Base-by-base conservation (phyloP, 805 yeast species). In the Kodamaea leandrae region DNA sequence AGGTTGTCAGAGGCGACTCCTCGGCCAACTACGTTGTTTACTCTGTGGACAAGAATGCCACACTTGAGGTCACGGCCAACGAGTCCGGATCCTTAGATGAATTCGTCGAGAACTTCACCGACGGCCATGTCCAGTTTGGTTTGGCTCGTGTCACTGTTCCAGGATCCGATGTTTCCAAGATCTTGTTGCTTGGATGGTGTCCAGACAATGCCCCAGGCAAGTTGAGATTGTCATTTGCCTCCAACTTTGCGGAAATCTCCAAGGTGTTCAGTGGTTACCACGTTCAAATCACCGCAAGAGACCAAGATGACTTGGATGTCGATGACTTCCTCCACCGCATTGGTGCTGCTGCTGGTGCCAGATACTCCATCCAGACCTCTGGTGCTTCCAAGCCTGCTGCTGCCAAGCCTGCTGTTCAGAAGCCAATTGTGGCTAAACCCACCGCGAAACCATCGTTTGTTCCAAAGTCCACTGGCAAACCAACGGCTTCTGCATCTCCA, bases 221-320 rank as follows among this genome's bases (percentile, higher is more conserved):
- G 57, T 72, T 83, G 19, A 77, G 88, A 53, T 76, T 86, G 34
- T 81, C 89, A 1, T 86, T 82, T 64, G 89, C 91, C 19, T 66
- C 79, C 45, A 86, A 85, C 61, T 82, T 84, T 50, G 88, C 86
- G 29, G 86, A 82, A 29, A 85, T 86, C 15, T 78, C 89, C 19
- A 79, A 74, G 44, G 70, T 79, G 15, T 72, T 86, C 55, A 73
- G 74, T 51, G 95, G 96, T 35, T 93, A 91, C 66, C 99, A 93
- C 60, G 90, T 93, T 41, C 97, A 93, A 64, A 82, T 93, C 50
- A 89, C 96, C 36, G 98, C 98, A n/a, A 81, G 98, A 66, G 95
- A 87, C 57, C 71, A 77, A 32, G 96, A 89, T 56, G 99, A 93
- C 61, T 74, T 95, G 59, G 86, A 87, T 52, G 84, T 85, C 32